A percentile compares a stretch with the other conserved stretches of the same genome.
Evolutionary conservation across 306 rosid genomes (phyloP).

Genomic region (Medicago arabica): DNA sequence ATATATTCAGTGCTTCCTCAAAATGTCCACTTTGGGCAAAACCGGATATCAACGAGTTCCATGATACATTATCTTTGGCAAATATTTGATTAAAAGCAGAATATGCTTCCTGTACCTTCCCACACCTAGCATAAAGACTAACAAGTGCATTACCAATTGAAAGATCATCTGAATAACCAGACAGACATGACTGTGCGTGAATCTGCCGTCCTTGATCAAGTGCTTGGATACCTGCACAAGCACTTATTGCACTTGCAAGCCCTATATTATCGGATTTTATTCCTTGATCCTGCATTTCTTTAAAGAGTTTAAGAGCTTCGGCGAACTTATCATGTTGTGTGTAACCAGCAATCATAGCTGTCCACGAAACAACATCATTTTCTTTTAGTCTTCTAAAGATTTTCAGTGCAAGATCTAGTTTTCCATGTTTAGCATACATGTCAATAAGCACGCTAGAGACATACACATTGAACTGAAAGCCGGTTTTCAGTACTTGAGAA

Average conservation of each 20-base stretch:
- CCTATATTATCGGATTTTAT: slow-evolving; percentile 80
- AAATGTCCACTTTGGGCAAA: slow-evolving; percentile 73
- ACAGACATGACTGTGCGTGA: slow-evolving; percentile 76
- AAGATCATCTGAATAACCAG: slow-evolving; percentile 72
- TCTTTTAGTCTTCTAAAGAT: slow-evolving; percentile 66
- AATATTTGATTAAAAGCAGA: slow-evolving; percentile 63
- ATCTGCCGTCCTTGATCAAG: slow-evolving; percentile 79
- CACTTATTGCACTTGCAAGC: slow-evolving; percentile 80
- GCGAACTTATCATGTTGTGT: slow-evolving; percentile 69
- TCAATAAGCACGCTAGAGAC: slow-evolving; percentile 89
- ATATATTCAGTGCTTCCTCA: slow-evolving; percentile 80
- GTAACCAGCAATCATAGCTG: slow-evolving; percentile 92
- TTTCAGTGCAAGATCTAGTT: slow-evolving; percentile 63
- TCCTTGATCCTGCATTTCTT: slow-evolving; percentile 74
- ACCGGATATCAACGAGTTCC: slow-evolving; percentile 89
- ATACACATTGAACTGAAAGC: slow-evolving; percentile 77
- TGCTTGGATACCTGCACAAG: slow-evolving; percentile 81
- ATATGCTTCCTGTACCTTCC: slow-evolving; percentile 71
- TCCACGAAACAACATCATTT: slow-evolving; percentile 81
- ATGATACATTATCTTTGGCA: slow-evolving; percentile 67
- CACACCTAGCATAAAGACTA: slow-evolving; percentile 85
- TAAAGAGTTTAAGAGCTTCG: slow-evolving; percentile 71
- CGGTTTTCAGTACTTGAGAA: slow-evolving; percentile 74
- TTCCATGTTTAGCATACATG: slow-evolving; percentile 86
- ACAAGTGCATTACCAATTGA: slow-evolving; percentile 85